A percentile compares a stretch with the other conserved stretches of the same genome.
Evolutionary conservation across 441 rosid genomes (phyloP).

Genomic region (Populus hybrid): DNA sequence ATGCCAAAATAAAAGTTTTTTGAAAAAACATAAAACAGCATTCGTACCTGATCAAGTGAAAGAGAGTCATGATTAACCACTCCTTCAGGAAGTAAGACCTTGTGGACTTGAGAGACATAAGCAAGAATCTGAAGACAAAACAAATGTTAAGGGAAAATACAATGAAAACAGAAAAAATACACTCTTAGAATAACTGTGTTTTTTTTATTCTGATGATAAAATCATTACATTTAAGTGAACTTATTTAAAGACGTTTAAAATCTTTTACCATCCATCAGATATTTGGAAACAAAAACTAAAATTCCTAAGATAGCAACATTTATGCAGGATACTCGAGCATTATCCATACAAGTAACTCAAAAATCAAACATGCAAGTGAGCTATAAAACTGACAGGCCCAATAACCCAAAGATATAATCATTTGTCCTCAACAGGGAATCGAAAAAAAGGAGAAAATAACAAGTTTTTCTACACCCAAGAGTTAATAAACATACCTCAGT

Average conservation of each 20-base stretch:
- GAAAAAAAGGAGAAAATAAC: background rate
- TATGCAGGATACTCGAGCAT: background rate
- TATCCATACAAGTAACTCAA: background rate
- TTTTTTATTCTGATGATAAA: background rate
- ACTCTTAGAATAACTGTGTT: background rate
- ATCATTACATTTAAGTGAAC: background rate
- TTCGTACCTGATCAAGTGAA: constrained; percentile 71
- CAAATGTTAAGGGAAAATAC: background rate
- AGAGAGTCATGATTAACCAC: constrained; percentile 59
- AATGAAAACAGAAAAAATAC: background rate
- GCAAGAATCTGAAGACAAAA: constrained; percentile 68
- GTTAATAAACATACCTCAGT: constrained; percentile 58
- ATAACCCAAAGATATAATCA: background rate
- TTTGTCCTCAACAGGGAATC: background rate
- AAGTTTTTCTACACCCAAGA: background rate
- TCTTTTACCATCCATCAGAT: background rate
- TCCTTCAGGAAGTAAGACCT: constrained; percentile 75
- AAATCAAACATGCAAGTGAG: background rate
- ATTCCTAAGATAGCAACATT: background rate
- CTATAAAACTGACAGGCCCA: background rate
- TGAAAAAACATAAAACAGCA: background rate
- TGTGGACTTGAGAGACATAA: constrained; percentile 90
- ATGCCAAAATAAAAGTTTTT: background rate
- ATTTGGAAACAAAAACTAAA: background rate
- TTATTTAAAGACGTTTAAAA: background rate